Conservation (phyloP, 2,329 filamentous ascomycete genomes). For the Paraphaeosphaeria minitans region DNA sequence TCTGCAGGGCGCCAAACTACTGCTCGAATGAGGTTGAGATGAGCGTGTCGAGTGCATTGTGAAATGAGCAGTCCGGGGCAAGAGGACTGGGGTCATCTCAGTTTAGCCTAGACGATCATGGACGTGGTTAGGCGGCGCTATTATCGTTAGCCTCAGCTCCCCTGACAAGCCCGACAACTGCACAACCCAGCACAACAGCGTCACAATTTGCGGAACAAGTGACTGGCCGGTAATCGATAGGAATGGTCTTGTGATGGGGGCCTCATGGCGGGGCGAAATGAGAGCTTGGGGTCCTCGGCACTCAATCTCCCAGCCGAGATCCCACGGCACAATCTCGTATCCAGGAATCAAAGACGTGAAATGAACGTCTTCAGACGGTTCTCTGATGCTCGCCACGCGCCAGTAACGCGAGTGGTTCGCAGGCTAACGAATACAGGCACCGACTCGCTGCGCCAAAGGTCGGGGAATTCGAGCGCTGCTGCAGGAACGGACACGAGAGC, state of each 20-base stretch:
- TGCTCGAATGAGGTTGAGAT: conserved; percentile 30
- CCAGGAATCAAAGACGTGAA: neutral
- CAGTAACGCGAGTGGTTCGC: neutral
- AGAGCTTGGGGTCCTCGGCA: conserved; percentile 10
- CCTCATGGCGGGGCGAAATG: conserved; percentile 8
- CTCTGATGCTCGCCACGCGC: conserved; percentile 1
- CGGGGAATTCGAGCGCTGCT: conserved; percentile 2
- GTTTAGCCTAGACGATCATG: conserved; percentile 4
- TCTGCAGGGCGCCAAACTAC: conserved; percentile 24
- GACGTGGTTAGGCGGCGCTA: conserved; percentile 7
- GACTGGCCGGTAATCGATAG: conserved; percentile 8
- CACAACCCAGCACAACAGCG: conserved; percentile 21
- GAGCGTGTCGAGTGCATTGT: conserved; percentile 24
- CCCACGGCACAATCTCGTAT: neutral
- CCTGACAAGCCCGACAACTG: conserved; percentile 18
- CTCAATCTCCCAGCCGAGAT: conserved; percentile 5
- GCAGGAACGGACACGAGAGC: conserved; percentile 10
- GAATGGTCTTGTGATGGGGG: conserved; percentile 1
- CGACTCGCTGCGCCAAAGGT: conserved; percentile 1
- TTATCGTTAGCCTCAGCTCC: conserved; percentile 14
- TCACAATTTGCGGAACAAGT: conserved; percentile 9
- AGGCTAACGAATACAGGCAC: conserved; percentile 4
- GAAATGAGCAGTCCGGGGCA: conserved; percentile 42
- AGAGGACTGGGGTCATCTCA: neutral
- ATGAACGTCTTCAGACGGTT: neutral